phyloP scores from a whole-genome alignment of 768 basidiomycete genomes.

The Mycena rebaudengoi region DNA sequence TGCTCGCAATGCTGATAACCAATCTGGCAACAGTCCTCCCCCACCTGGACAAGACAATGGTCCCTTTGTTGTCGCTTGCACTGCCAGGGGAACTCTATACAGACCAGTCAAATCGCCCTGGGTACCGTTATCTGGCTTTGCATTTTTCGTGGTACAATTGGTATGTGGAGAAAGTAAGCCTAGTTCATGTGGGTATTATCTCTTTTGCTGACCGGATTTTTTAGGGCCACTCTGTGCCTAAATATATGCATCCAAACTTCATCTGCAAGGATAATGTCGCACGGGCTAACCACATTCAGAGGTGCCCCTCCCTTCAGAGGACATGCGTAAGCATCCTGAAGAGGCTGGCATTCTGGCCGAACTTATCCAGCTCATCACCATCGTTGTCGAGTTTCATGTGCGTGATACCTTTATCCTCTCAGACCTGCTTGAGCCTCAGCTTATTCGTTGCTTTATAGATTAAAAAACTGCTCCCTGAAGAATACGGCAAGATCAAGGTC shows the following conservation, averaged over 20 bases:
- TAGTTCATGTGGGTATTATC: background rate
- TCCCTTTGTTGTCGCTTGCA: background rate
- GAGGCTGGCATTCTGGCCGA: background rate
- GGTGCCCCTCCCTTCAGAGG: background rate
- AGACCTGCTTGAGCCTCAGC: too few species aligned
- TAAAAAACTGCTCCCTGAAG: slow-evolving; percentile 11
- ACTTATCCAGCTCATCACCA: background rate
- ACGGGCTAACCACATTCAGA: background rate
- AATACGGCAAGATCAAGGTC: slow-evolving; percentile 10
- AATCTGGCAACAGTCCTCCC: background rate
- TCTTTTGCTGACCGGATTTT: too few species aligned
- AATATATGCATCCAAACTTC: background rate
- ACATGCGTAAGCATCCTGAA: background rate
- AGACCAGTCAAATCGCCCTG: background rate
- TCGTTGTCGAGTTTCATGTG: background rate
- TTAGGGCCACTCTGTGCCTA: background rate
- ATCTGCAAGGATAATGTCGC: background rate
- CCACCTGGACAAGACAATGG: background rate
- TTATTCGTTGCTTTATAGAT: too few species aligned
- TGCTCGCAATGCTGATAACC: background rate
- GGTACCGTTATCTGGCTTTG: background rate
- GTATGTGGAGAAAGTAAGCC: background rate
- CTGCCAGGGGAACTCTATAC: background rate
- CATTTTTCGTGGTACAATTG: background rate
- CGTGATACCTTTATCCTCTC: too few species aligned